Percentiles rank a stretch among this genome's conserved stretches.
Evolutionary conservation across 768 basidiomycete genomes (phyloP).

Genomic region (Jaapia argillacea): DNA sequence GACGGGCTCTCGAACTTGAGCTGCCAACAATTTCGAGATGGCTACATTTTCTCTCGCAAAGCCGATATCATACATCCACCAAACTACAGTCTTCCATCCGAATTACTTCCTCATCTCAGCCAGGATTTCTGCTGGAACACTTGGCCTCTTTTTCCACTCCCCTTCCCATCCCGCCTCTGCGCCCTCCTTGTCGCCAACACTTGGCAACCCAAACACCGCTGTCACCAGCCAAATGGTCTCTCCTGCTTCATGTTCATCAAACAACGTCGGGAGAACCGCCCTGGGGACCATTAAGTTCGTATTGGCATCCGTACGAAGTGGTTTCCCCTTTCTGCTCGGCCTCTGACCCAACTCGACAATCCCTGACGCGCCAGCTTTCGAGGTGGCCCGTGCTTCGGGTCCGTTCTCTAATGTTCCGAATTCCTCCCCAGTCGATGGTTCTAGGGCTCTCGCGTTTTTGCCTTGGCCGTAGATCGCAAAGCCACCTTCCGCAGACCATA

Average conservation of each 20-base stretch:
- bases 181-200: slow-evolving; percentile 23
- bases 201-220: slow-evolving; percentile 55
- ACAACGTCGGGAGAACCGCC: slow-evolving; percentile 57
- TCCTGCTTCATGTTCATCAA: slow-evolving; percentile 31
- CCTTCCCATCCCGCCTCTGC: slow-evolving; percentile 31
- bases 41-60: no score
- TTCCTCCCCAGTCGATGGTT: slow-evolving; percentile 26
- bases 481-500: slow-evolving; percentile 57
- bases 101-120: not conserved
- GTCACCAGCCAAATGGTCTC: slow-evolving; percentile 50
- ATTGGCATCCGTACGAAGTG: slow-evolving; percentile 64
- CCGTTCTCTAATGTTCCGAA: slow-evolving; percentile 42
- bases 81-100: no score
- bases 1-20: no score
- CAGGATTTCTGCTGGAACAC: slow-evolving; percentile 25
- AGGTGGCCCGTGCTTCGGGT: slow-evolving; percentile 40
- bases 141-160: slow-evolving; percentile 39
- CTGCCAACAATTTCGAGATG: no score
- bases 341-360: slow-evolving; percentile 37
- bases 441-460: slow-evolving; percentile 46
- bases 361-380: slow-evolving; percentile 52
- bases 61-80: no score
- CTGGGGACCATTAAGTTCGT: slow-evolving; percentile 59
- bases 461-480: slow-evolving; percentile 66
- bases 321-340: slow-evolving; percentile 19